Conservation (phyloP, 805 yeast species). For the Yarrowia sp. region DNA sequence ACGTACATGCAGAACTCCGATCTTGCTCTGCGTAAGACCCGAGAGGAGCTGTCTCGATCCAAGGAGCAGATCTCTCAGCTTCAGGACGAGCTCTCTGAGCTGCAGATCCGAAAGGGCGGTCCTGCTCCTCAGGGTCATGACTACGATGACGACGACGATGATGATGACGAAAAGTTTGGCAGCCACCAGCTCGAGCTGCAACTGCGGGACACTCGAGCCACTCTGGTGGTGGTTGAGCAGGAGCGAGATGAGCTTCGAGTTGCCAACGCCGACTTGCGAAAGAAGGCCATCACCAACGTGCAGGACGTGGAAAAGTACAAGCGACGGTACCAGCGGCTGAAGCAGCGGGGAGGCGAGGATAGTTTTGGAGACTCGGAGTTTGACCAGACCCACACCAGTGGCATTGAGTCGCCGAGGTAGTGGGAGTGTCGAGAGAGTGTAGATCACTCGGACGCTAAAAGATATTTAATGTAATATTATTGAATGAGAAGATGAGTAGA, state of each 20-base stretch:
- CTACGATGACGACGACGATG: conserved; percentile 34
- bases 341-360: conserved; percentile 26
- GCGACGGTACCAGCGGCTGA: conserved; percentile 23
- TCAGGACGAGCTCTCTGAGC: conserved; percentile 64
- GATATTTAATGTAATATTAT: conserved; percentile 11
- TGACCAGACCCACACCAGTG: conserved; percentile 28
- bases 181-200: conserved; percentile 64
- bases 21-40: conserved; percentile 68
- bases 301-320: conserved; percentile 30
- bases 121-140: conserved; percentile 32
- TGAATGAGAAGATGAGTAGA: neutral
- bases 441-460: conserved; percentile 1
- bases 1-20: conserved; percentile 71
- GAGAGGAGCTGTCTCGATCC: conserved; percentile 63
- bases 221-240: conserved; percentile 71
- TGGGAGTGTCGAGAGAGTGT: neutral
- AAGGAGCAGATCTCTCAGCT: conserved; percentile 55
- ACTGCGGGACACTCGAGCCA: conserved; percentile 80
- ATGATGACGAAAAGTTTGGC: conserved; percentile 33
- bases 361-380: conserved; percentile 28
- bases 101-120: conserved; percentile 46
- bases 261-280: conserved; percentile 34
- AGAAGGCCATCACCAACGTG: conserved; percentile 34
- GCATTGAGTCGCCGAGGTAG: conserved; percentile 10
- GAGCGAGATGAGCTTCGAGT: conserved; percentile 69